Evolutionary conservation across 1,284 basidiomycete genomes (phyloP), one percentile per base, ranked within the genome.

Genomic region (Termitomyces sp.): DNA sequence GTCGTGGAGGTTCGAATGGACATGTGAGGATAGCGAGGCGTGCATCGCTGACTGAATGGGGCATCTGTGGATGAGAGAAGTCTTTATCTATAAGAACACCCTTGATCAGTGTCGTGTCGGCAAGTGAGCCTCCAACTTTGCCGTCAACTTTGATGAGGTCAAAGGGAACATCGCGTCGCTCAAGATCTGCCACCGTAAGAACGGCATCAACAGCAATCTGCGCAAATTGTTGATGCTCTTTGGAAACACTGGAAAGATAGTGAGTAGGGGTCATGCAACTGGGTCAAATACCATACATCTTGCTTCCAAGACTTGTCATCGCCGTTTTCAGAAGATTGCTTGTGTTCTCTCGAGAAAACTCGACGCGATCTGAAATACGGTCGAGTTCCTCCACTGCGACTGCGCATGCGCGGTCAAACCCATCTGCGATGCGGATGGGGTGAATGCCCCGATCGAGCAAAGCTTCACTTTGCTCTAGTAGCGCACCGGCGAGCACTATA

Each of bases 41-140:
- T 55, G 97, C 96, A 68, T 99, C 91, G 61, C 78, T 80, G 60
- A 99, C 86, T 42, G 76, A 79, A 54, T 83, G 84, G 9, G 96
- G 96, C 96, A 99, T 99, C 73, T 97, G 94, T 8, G 96, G 91
- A 67, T 99, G 96, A 19, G 94, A 97, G 87, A 99, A 95, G 75
- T 99, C 95, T 74, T 99, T 97, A 85, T 99, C 95, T 68, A 99
- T 84, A 60, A 99, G 89, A 39, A 99, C 96, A 63, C 96, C 95
- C 63, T 91, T 88, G 69, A 97, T 94, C 60, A 97, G 82, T 30
- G 82, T 81, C 7, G 93, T 98, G 72, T 99, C 97, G 31, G 93
- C 93, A 43, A 99, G 83, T 8, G 92, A 92, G 41, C 97, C 96
- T 50, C 96, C 97, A 59, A 98, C 94, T 76, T 99, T 99, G 66